Evolutionary conservation across 1,284 basidiomycete genomes (phyloP), one percentile per base, ranked within the genome.

Genomic region (Ustilago cynodontis): DNA sequence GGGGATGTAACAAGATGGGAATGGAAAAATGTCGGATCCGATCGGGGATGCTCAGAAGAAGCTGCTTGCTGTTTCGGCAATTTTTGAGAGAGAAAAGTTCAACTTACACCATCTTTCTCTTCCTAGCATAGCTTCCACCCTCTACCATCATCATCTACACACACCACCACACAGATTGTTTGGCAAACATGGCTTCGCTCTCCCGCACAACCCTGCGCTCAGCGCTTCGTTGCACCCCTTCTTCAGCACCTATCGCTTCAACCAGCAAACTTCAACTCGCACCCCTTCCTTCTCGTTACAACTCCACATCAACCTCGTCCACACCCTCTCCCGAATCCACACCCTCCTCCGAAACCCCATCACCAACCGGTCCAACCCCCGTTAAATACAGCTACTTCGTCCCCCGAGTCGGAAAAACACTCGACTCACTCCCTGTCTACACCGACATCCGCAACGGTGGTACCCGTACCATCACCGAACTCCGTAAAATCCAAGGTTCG

Each of bases 401-500:
- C 26, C 73, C 77, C 0, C 76, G 80, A 14, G 79, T 82, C 6
- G 80, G 80, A 16, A 66, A 74, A 49, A 66, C 66, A 6, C 58
- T 52, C 41, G 64, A 65, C 39, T 68, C 52, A 4, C 62, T 79
- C n/a, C 80, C 80, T 26, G 80, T 82, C 26, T 82, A 82, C 62
- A 69, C 77, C 13, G 77, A 80, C 41, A 31, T 75, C 2, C 76
- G 79, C 29, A 70, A 77, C 49, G 77, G 77, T 28, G 77, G 79
- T 18, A 75, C 65, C 0, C 65, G 73, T 20, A 71, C 50, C 47
- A 64, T 79, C 28, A 82, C 80, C 22, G 72, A 76, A 37, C 28
- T 82, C 1, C 77, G 80, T 26, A 79, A 79, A 57, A 71, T 82
- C 24, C 74, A 80, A 29, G 80, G 80, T 16, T 69, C 70, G 26